Percentiles rank a stretch among this genome's conserved stretches.
Evolutionary conservation across 805 yeast species (phyloP).

Genomic region (Monosporozyma servazzii): DNA sequence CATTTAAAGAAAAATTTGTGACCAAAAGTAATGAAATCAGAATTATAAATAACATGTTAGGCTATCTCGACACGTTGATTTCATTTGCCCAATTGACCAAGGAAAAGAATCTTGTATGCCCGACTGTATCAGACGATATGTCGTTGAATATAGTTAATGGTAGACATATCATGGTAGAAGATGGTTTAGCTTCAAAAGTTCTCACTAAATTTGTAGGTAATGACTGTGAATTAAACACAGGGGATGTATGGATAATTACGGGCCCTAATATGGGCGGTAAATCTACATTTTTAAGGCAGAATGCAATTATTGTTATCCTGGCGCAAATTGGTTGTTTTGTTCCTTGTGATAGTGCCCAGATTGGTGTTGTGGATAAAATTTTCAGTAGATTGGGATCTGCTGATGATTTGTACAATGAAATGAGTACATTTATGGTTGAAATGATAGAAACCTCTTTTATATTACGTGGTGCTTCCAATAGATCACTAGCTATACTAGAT

Average conservation of each 20-base stretch:
- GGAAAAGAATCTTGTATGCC: constrained; percentile 62
- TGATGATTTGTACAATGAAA: constrained; percentile 67
- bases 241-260: constrained; percentile 52
- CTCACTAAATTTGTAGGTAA: constrained; percentile 27
- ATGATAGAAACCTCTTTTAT: constrained; percentile 78
- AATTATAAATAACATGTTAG: constrained; percentile 41
- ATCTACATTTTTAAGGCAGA: constrained; percentile 64
- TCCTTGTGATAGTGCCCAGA: constrained; percentile 53
- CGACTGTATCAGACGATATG: constrained; percentile 44
- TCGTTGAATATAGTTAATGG: constrained; percentile 51
- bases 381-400: constrained; percentile 79
- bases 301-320: constrained; percentile 58
- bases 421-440: constrained; percentile 89
- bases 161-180: constrained; percentile 81
- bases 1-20: constrained; percentile 41
- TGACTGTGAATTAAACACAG: constrained; percentile 22
- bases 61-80: constrained; percentile 59
- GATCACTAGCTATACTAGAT: constrained; percentile 71
- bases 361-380: constrained; percentile 70
- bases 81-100: constrained; percentile 65
- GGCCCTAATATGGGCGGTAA: constrained; percentile 92
- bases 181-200: constrained; percentile 45
- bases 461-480: constrained; percentile 50
- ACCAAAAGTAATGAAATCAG: constrained; percentile 40
- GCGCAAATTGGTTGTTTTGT: constrained; percentile 69